Conservation (phyloP, 2,329 filamentous ascomycete species). For the Pseudogymnoascus sp. region DNA sequence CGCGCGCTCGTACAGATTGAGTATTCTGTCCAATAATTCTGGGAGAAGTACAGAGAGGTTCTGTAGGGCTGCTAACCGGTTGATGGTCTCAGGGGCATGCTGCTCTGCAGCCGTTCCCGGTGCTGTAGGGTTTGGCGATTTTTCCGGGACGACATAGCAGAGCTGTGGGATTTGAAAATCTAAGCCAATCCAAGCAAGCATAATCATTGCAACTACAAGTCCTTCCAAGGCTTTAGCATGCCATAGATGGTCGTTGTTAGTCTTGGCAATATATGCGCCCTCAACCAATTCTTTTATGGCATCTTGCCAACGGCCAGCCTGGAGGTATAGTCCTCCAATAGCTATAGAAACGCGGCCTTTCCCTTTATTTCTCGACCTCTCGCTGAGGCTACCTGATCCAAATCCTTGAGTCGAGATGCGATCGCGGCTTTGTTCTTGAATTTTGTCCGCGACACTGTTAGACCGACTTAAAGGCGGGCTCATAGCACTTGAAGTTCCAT, state of each 20-base stretch:
- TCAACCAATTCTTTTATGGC: conserved; percentile 78
- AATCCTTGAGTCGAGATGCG: conserved; percentile 65
- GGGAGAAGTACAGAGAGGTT: conserved; percentile 56
- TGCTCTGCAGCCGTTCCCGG: conserved; percentile 17
- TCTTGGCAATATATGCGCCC: conserved; percentile 68
- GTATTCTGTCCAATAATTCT: conserved; percentile 67
- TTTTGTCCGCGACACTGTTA: conserved; percentile 11
- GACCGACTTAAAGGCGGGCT: not conserved
- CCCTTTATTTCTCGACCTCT: conserved; percentile 72
- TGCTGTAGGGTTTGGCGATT: conserved; percentile 22
- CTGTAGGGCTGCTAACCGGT: conserved; percentile 35
- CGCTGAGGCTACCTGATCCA: conserved; percentile 61
- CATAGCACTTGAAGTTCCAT: conserved; percentile 8
- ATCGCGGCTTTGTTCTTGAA: conserved; percentile 32
- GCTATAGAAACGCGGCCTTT: conserved; percentile 73
- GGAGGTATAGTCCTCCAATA: conserved; percentile 77
- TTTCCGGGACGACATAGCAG: conserved; percentile 33
- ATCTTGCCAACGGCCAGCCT: conserved; percentile 84
- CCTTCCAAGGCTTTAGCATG: conserved; percentile 91
- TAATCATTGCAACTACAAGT: conserved; percentile 71
- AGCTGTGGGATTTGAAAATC: conserved; percentile 70
- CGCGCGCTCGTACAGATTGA: conserved; percentile 65
- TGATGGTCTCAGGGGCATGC: conserved; percentile 26
- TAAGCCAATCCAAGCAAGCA: conserved; percentile 76
- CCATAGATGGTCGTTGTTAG: conserved; percentile 89